Percentiles rank a stretch among this genome's conserved stretches.
phyloP scores from a whole-genome alignment of 75 land plant genomes.

The Selaginella moellendorffii region DNA sequence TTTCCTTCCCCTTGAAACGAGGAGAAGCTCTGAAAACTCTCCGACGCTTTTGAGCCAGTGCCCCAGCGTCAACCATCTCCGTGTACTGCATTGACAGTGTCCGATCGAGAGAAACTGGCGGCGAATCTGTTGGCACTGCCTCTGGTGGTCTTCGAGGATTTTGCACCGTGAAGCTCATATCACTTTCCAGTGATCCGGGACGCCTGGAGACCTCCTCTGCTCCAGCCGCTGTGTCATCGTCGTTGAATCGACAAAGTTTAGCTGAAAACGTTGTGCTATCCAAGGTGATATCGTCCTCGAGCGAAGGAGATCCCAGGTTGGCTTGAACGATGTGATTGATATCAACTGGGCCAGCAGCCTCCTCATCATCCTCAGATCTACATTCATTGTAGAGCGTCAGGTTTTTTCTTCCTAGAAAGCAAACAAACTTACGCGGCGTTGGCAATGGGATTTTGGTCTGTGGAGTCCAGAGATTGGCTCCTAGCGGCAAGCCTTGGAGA shows the following conservation, averaged over 20 bases:
- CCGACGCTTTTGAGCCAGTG: background rate
- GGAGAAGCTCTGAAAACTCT: background rate
- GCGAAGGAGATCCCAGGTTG: background rate
- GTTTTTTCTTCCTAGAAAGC: no score
- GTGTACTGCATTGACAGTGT: background rate
- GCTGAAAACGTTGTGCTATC: background rate
- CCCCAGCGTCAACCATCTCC: background rate
- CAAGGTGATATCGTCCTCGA: background rate
- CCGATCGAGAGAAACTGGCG: no score
- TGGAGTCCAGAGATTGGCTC: background rate
- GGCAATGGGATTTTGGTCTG: background rate
- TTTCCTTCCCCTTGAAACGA: background rate
- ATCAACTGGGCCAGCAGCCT: background rate
- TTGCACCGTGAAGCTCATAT: background rate
- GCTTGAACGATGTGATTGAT: background rate
- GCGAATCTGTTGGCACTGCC: background rate
- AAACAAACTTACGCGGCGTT: background rate
- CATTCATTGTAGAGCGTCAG: no score
- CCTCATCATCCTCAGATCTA: background rate
- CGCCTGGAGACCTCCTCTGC: background rate
- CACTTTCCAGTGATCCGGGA: background rate
- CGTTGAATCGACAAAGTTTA: background rate
- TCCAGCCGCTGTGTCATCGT: no score
- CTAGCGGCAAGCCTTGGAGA: conserved; percentile 13
- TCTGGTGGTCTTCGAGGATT: background rate